Evolutionary conservation across 805 yeast genomes (phyloP), one percentile per base, ranked within the genome.

Genomic region (Kluyveromyces lactis): DNA sequence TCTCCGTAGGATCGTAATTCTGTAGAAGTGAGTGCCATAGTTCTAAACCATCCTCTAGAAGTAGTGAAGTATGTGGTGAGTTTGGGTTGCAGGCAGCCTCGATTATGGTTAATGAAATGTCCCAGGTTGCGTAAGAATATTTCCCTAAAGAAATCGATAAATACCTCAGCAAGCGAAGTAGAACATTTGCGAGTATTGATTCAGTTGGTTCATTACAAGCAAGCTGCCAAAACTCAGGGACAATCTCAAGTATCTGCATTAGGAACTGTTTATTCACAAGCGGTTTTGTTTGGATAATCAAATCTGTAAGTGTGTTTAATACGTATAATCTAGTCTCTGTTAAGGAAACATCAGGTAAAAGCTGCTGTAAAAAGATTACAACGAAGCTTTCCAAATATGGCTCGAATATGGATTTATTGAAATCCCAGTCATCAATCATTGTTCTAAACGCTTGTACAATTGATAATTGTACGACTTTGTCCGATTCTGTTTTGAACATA

Each of bases 1-100:
- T 40, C 23, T 53, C 56, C 11, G 53, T 45, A 1, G 40, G 29
- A 1, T 90, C 84, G 39, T 73, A 72, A 44, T 78, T 77, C 45
- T 76, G 83, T 38, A 86, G 55, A 2, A 83, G 56, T 1, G 80
- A 68, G n/a, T 73, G 66, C 95, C 95, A 86, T 31, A 89, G 65
- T 41, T 86, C 95, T 53, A 75, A 77, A 0, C 94, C 95, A 62
- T 89, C 97, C 54, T 89, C 97, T 15, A 81, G 71, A 8, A 89
- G 58, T 39, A 84, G 64, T 2, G 73, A 63, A 43, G 75, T 72
- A 38, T 64, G 67, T 17, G 71, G 70, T 0, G 86, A 73, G 16
- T 66, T 64, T 1, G 79, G 71, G 47, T 84, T 77, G 51, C 92
- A 80, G 34, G 81, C 73, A 6, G 67, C 60, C 10, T 65, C 62